Percentiles rank a stretch among this genome's conserved stretches.
These are phyloP conservation scores for Crataegus laevigata DNA, from an alignment of 306 rosid genomes.

Conservation along the genomic window DNA sequence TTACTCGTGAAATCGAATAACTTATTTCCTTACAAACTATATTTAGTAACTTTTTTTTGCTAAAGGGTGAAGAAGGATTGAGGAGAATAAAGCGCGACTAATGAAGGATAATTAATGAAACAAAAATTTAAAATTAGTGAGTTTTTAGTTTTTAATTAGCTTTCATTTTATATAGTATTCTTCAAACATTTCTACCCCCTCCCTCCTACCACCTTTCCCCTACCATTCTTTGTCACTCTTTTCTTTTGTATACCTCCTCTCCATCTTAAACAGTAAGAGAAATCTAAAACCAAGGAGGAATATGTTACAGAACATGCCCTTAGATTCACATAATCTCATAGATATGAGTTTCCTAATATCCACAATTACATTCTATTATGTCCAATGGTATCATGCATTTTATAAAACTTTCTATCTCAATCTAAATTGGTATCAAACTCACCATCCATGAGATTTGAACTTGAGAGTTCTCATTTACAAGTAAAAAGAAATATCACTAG, in stretches of 20 bases:
- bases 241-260: neutral
- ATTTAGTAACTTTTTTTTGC: neutral
- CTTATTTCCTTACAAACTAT: neutral
- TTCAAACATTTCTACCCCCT: neutral
- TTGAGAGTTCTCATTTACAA: too few relatives aligned
- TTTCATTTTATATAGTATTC: neutral
- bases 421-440: neutral
- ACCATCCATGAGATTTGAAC: accelerated
- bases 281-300: neutral
- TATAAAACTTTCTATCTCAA: neutral
- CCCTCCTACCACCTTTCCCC: neutral
- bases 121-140: neutral
- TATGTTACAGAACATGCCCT: neutral
- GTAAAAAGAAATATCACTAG: neutral
- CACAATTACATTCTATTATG: neutral
- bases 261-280: neutral
- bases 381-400: neutral
- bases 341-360: neutral
- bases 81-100: too few relatives aligned
- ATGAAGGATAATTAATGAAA: neutral
- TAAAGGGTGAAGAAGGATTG: neutral
- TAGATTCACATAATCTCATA: neutral
- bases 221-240: neutral
- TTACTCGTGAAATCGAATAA: too few relatives aligned
- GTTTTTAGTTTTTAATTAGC: neutral